Evolutionary conservation across 805 yeast species (phyloP).

Genomic region (Candida khao-thaluensis): DNA sequence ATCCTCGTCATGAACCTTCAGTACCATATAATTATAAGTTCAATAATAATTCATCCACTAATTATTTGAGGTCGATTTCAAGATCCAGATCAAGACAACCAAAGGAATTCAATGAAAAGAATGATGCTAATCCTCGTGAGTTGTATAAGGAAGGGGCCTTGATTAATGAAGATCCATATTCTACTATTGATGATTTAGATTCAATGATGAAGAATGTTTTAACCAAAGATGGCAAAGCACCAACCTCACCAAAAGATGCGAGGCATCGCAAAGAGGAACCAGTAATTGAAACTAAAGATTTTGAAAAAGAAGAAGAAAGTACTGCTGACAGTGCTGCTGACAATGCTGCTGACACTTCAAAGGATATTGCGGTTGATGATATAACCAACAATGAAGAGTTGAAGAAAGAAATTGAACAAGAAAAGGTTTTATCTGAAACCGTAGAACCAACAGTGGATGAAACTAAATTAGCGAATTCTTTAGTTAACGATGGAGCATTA

Average conservation of each 20-base stretch:
- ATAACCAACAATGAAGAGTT: no score
- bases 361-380: no score
- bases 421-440: constrained; percentile 6
- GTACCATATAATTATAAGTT: constrained; percentile 63
- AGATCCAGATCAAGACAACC: constrained; percentile 58
- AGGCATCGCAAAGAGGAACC: neutral
- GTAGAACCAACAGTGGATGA: constrained; percentile 11
- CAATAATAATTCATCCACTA: constrained; percentile 41
- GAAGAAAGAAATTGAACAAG: constrained; percentile 11
- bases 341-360: no score
- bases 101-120: constrained; percentile 23
- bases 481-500: constrained; percentile 6
- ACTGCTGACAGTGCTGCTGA: no score
- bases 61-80: constrained; percentile 64
- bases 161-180: constrained; percentile 48
- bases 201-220: constrained; percentile 29
- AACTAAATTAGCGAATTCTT: constrained; percentile 6
- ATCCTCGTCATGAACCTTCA: constrained; percentile 40
- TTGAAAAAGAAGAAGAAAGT: no score
- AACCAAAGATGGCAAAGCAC: constrained; percentile 1
- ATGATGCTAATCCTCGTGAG: constrained; percentile 34
- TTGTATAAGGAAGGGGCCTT: constrained; percentile 59
- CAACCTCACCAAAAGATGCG: no score
- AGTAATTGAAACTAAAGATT: no score
- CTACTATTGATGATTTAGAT: constrained; percentile 48